phyloP scores from a whole-genome alignment of 257 asterid species.

The Jaltomata sinuosa region DNA sequence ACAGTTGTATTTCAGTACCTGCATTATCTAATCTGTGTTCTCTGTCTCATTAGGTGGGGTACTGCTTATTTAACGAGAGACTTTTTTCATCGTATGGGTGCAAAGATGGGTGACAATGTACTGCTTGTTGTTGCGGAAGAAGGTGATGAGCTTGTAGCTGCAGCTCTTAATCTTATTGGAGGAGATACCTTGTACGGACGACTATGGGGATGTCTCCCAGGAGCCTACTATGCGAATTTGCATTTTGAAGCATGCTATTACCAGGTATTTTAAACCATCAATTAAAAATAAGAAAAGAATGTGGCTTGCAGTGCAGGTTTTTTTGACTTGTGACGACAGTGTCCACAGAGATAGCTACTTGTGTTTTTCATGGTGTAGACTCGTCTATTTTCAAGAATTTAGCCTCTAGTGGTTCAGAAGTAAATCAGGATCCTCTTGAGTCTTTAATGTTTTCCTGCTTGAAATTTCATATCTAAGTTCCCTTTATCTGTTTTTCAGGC shows the following conservation, averaged over 20 bases:
- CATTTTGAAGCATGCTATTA: constrained; percentile 98
- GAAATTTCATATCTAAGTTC: background rate
- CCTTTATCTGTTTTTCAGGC: constrained; percentile 45
- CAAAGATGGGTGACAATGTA: constrained; percentile 80
- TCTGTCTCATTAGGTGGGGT: constrained; percentile 70
- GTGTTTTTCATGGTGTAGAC: background rate
- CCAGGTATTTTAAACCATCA: constrained; percentile 42
- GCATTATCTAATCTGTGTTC: background rate
- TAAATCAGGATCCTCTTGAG: background rate
- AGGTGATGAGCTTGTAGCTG: constrained; percentile 74
- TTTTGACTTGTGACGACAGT: background rate
- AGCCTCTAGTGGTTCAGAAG: background rate
- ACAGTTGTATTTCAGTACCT: background rate
- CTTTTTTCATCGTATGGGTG: constrained; percentile 87
- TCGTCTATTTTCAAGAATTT: background rate
- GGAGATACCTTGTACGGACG: constrained; percentile 89
- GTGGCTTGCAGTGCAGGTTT: no score
- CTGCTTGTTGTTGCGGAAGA: constrained; percentile 84
- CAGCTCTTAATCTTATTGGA: constrained; percentile 90
- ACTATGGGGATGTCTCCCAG: constrained; percentile 96
- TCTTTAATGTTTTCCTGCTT: background rate
- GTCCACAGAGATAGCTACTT: background rate
- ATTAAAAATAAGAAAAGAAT: background rate
- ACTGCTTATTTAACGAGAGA: constrained; percentile 87
- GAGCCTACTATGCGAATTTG: constrained; percentile 69